Evolutionary conservation across 1,284 basidiomycete genomes (phyloP).

Genomic region (Peniophora sp.): DNA sequence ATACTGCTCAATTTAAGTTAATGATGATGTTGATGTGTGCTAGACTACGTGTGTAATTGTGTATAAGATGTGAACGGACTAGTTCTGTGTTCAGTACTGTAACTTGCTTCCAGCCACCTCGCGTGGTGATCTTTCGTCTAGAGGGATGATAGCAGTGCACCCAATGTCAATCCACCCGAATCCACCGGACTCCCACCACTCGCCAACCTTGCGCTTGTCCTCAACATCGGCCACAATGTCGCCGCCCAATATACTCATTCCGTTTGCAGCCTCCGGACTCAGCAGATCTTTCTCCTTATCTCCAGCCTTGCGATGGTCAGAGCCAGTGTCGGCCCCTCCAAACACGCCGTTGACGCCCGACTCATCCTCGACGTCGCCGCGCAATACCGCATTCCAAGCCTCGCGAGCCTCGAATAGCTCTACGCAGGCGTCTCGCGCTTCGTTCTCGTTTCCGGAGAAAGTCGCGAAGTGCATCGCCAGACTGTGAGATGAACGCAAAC

Average conservation of each 20-base stretch:
- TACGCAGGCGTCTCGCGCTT: slow-evolving; percentile 27
- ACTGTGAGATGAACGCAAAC: slow-evolving; percentile 25
- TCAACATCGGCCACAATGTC: too few relatives aligned
- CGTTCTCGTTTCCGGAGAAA: slow-evolving; percentile 26
- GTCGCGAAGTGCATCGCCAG: slow-evolving; percentile 33
- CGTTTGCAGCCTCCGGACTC: too few relatives aligned
- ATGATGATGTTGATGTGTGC: too few relatives aligned
- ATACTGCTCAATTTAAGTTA: too few relatives aligned
- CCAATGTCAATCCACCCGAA: slow-evolving; percentile 25
- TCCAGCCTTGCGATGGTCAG: too few relatives aligned
- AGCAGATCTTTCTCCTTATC: too few relatives aligned
- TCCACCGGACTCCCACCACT: slow-evolving; percentile 24
- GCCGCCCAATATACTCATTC: too few relatives aligned
- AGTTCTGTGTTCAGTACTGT: too few relatives aligned
- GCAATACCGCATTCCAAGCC: slow-evolving; percentile 3
- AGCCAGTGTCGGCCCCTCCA: too few relatives aligned
- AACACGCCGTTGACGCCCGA: too few relatives aligned
- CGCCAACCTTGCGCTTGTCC: slow-evolving; percentile 9
- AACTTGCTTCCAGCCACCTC: neutral
- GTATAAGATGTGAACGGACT: too few relatives aligned
- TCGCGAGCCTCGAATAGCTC: slow-evolving; percentile 18
- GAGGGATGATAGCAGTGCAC: slow-evolving; percentile 16
- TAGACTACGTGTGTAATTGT: too few relatives aligned
- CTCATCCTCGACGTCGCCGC: neutral
- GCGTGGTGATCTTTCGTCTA: neutral